phyloP scores from a whole-genome alignment of 805 yeast genomes.

The Priceomyces castillae region DNA sequence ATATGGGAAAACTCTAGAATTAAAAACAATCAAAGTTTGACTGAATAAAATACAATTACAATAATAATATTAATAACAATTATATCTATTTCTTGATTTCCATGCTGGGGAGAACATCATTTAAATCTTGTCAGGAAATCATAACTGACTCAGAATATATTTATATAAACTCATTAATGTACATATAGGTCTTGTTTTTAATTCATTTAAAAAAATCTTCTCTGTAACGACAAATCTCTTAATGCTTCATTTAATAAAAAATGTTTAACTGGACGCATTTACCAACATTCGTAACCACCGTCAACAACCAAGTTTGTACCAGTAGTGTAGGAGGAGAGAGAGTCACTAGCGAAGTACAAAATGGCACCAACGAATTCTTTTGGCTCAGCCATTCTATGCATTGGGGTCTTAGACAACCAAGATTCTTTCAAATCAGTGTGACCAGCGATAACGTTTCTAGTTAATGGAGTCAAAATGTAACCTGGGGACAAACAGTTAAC shows the following conservation, averaged over 20 bases:
- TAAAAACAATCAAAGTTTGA: background rate
- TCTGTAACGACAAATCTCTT: no score
- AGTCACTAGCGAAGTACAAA: conserved; percentile 65
- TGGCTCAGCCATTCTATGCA: conserved; percentile 83
- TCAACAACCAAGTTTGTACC: conserved; percentile 82
- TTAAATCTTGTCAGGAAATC: conserved; percentile 1
- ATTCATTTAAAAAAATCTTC: no score
- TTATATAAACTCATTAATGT: background rate
- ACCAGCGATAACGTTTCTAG: conserved; percentile 65
- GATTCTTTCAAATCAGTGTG: conserved; percentile 60
- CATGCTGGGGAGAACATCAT: background rate
- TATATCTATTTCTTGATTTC: background rate
- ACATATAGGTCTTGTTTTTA: background rate
- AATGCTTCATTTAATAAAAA: no score
- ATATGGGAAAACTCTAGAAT: conserved; percentile 54
- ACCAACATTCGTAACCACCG: conserved; percentile 88
- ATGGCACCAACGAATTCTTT: conserved; percentile 77
- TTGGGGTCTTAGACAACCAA: conserved; percentile 72
- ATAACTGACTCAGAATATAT: background rate
- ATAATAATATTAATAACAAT: no score
- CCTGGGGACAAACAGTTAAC: conserved; percentile 81
- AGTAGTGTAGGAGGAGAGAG: conserved; percentile 76
- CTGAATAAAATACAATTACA: background rate
- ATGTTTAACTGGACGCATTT: conserved; percentile 13
- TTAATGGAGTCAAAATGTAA: conserved; percentile 75